Conservation (phyloP, 2,329 filamentous ascomycete genomes). For the Blumeriella jaapii region DNA sequence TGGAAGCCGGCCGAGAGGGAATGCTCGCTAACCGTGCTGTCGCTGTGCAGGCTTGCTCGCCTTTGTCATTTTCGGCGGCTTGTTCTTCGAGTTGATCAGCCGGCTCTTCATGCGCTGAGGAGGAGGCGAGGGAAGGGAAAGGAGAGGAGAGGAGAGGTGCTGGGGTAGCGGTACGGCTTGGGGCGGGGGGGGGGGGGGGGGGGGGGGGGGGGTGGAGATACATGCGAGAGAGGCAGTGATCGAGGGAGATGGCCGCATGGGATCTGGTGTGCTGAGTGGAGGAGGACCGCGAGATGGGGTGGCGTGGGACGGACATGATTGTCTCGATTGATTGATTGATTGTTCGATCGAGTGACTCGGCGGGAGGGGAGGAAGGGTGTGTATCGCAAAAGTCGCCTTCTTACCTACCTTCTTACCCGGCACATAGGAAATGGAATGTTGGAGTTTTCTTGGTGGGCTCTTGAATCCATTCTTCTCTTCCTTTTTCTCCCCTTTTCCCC, state of each 20-base stretch:
- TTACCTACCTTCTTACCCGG: too few species aligned
- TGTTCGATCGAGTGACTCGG: too few species aligned
- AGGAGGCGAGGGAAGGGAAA: background rate
- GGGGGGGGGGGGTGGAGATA: too few species aligned
- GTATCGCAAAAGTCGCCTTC: constrained; percentile 6
- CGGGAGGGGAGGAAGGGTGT: constrained; percentile 1
- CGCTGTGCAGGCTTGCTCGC: constrained; percentile 25
- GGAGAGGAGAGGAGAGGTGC: background rate
- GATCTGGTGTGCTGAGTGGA: background rate
- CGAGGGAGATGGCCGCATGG: too few species aligned
- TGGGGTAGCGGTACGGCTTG: too few species aligned
- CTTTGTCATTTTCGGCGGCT: constrained; percentile 27
- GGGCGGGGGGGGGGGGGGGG: background rate
- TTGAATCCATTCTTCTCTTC: background rate
- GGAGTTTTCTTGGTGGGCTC: constrained; percentile 1
- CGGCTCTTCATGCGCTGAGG: constrained; percentile 25
- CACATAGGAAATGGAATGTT: background rate
- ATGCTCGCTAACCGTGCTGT: too few species aligned
- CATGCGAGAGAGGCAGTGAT: too few species aligned
- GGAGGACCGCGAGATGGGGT: background rate
- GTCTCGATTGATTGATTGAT: too few species aligned
- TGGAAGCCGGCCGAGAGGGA: too few species aligned
- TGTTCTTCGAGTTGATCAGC: constrained; percentile 29
- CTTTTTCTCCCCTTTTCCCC: too few species aligned
- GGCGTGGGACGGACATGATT: background rate